A percentile compares a stretch with the other conserved stretches of the same genome.
These are phyloP conservation scores for Wickerhamomyces alni DNA, from an alignment of 805 yeast genomes.

Conservation along the genomic window DNA sequence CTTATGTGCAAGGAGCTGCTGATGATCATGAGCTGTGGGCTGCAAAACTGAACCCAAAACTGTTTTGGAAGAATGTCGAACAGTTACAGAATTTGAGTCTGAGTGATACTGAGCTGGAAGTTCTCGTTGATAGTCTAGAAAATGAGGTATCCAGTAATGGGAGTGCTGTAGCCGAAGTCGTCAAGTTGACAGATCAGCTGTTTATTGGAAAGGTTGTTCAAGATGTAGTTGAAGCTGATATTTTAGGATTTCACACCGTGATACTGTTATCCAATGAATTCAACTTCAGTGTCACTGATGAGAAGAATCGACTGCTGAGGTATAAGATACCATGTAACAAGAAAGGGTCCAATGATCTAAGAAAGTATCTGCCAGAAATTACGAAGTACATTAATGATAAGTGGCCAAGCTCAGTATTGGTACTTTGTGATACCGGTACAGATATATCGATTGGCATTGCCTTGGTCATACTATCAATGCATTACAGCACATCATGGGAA, in stretches of 20 bases:
- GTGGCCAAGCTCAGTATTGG: conserved; percentile 16
- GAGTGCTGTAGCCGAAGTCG: conserved; percentile 10
- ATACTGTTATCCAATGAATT: conserved; percentile 8
- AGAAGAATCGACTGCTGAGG: conserved; percentile 5
- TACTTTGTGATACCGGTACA: conserved; percentile 58
- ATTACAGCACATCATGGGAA: conserved; percentile 39
- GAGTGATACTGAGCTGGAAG: conserved; percentile 27
- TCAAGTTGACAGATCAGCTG: conserved; percentile 12
- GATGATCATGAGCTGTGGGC: conserved; percentile 93
- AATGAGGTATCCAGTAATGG: not conserved
- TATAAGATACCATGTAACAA: conserved; percentile 39
- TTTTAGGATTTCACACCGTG: conserved; percentile 2
- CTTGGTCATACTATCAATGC: conserved; percentile 42
- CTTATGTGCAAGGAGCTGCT: conserved; percentile 88
- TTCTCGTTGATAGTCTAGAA: conserved; percentile 7
- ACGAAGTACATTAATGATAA: conserved; percentile 20
- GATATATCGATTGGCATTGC: conserved; percentile 64
- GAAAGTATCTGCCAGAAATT: conserved; percentile 41
- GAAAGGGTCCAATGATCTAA: conserved; percentile 58
- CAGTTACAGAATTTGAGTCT: conserved; percentile 21
- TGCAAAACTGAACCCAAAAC: conserved; percentile 41
- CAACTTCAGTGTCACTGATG: not conserved
- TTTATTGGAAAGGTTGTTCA: conserved; percentile 19
- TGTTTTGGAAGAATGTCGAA: conserved; percentile 49
- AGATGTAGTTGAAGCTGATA: conserved; percentile 1